Evolutionary conservation across 345 rosid species (phyloP).

Genomic region (Acer saccharum): DNA sequence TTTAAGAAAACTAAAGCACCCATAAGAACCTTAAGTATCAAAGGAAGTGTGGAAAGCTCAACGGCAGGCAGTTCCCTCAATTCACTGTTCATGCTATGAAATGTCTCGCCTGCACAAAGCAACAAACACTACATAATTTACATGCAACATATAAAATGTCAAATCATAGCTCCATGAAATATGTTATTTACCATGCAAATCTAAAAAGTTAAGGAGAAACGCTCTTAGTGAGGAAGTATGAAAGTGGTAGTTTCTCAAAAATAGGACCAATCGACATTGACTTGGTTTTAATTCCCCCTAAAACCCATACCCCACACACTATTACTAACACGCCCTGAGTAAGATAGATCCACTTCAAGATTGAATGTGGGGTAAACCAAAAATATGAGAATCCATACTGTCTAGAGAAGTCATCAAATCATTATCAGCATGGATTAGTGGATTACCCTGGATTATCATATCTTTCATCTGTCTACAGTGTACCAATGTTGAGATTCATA

Average conservation of each 20-base stretch:
- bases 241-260: not conserved
- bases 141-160: not conserved
- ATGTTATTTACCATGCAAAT: not conserved
- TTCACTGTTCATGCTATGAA: constrained; percentile 75
- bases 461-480: not conserved
- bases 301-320: not conserved
- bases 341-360: not conserved
- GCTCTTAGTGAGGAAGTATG: not conserved
- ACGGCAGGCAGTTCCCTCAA: constrained; percentile 92
- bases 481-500: not conserved
- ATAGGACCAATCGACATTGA: not conserved
- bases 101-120: constrained; percentile 65
- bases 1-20: constrained; percentile 9
- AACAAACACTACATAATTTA: not conserved
- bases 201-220: not conserved
- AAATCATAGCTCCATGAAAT: not conserved
- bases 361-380: not conserved
- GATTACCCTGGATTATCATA: not conserved
- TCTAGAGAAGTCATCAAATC: not conserved
- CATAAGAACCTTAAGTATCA: constrained; percentile 72
- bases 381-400: not conserved
- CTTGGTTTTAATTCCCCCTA: not conserved
- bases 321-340: not conserved
- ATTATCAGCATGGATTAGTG: not conserved
- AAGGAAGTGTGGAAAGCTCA: constrained; percentile 89